Percentiles rank a stretch among this genome's conserved stretches.
These are phyloP conservation scores for Trichoderma asperelloides DNA, from an alignment of 495 filamentous ascomycete species.

Conservation along the genomic window DNA sequence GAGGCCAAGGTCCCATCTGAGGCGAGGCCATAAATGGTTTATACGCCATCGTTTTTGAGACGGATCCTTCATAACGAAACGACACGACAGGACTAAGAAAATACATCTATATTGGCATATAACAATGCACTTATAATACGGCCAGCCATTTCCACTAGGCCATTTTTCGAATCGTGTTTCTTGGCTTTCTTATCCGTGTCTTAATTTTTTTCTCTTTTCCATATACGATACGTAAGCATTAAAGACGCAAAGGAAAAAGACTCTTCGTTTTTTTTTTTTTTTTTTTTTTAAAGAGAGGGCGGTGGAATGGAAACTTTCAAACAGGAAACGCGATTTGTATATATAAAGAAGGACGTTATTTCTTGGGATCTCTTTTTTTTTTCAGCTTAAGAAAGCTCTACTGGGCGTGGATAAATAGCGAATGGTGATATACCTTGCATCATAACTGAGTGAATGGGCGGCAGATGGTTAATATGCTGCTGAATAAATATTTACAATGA, in stretches of 20 bases:
- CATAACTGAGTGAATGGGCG: background rate
- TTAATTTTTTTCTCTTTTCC: background rate
- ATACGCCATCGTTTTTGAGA: background rate
- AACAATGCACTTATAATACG: background rate
- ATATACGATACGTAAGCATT: background rate
- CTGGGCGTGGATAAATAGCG: background rate
- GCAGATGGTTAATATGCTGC: background rate
- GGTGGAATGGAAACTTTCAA: background rate
- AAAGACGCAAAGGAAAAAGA: background rate
- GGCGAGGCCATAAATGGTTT: background rate
- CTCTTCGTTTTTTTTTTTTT: background rate
- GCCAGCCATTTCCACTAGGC: background rate
- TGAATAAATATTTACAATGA: background rate
- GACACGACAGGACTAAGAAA: background rate
- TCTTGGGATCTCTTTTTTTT: background rate
- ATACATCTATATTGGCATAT: conserved; percentile 1
- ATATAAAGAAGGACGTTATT: background rate
- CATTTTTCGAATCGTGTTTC: background rate
- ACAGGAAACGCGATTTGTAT: conserved; percentile 1
- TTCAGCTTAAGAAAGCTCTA: background rate
- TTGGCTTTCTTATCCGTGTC: background rate
- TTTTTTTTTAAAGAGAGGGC: background rate
- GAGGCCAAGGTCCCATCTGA: background rate
- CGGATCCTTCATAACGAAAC: background rate
- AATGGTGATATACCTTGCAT: background rate